Base-by-base conservation (phyloP, 106 monocot genomes). In the Dendrobium nobile region DNA sequence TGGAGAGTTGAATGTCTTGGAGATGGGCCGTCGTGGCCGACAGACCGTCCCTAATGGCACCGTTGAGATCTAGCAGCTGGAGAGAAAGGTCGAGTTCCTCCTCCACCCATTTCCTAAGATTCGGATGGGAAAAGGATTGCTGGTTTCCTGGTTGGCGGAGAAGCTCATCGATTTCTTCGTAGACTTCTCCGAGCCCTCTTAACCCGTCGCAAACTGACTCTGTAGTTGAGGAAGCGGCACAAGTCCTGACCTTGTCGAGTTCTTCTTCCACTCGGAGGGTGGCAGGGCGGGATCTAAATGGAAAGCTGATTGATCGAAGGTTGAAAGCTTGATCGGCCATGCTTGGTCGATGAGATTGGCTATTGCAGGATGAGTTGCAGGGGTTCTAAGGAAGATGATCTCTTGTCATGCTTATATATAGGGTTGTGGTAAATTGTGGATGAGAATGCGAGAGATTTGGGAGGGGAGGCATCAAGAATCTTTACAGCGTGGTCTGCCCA, bases 261-360 rank as follows among this genome's bases (percentile, higher is more conserved):
- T 84, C 58, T 37, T 82, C 84, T 77, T 84, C 47, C 0, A 84
- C 20, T 6, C 37, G 75, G n/a, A 40, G 54, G 3, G 72, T 27
- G 0, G 65, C 17, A 0, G 86, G 79, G 74, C 83, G 82, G 79
- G 84, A 77, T 42, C 80, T 78, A 0, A 84, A 78, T 31, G 89
- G 89, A 78, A 92, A 42, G 81, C 92, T 92, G 44, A 44, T 83
- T 76, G 89, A 89, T 41, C 89, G 78, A 28, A 75, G 9, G 9
- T 85, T 80, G 85, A 55, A 70, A 0, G 79, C 40, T 61, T 75
- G 82, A 76, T 76, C 48, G 1, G 76, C 48, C 76, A 76, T 47
- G 37, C 37, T 70, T 33, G 3, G 15, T 15, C 22, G 70, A 51
- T 72, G 37, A 4, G 72, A 72, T 40, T 72, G 33, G 2, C 17